Conservation (phyloP, 176 grass and related monocot genomes). For the Bonia amplexicaulis region DNA sequence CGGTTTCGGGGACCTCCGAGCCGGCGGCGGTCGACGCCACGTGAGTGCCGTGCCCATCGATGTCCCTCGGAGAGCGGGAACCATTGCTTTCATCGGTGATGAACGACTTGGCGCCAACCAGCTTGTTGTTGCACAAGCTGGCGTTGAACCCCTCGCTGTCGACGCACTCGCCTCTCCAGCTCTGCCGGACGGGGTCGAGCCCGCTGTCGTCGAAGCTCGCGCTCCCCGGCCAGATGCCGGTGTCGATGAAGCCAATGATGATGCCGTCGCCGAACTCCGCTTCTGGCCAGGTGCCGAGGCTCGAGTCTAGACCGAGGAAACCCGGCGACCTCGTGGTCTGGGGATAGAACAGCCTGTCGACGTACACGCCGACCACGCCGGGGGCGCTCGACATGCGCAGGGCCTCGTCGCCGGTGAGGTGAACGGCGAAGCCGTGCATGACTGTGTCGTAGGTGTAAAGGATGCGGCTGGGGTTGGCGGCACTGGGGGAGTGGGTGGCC, state of each 20-base stretch:
- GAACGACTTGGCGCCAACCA: constrained; percentile 39
- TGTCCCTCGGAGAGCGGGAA: constrained; percentile 23
- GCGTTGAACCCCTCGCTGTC: constrained; percentile 39
- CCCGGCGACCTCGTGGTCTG: constrained; percentile 43
- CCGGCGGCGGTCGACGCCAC: constrained; percentile 30
- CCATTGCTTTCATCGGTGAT: constrained; percentile 35
- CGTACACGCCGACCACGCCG: constrained; percentile 31
- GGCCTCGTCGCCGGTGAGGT: constrained; percentile 28
- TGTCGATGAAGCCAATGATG: constrained; percentile 52
- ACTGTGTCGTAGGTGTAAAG: constrained; percentile 45
- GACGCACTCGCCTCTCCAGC: constrained; percentile 24
- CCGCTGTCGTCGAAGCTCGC: constrained; percentile 33
- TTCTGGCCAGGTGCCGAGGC: background rate
- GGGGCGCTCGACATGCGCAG: background rate
- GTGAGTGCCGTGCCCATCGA: constrained; percentile 33
- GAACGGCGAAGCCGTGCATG: constrained; percentile 41
- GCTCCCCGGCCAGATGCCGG: constrained; percentile 48
- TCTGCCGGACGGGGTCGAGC: background rate
- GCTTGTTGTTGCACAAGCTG: constrained; percentile 50
- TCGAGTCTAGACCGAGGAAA: constrained; percentile 36
- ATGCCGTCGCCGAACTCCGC: constrained; percentile 34
- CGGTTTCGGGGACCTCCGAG: background rate
- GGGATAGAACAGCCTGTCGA: background rate
- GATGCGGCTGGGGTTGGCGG: background rate
- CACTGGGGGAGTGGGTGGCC: background rate